phyloP scores from a whole-genome alignment of 495 filamentous ascomycete genomes.

The Opeltia flavorubescens region DNA sequence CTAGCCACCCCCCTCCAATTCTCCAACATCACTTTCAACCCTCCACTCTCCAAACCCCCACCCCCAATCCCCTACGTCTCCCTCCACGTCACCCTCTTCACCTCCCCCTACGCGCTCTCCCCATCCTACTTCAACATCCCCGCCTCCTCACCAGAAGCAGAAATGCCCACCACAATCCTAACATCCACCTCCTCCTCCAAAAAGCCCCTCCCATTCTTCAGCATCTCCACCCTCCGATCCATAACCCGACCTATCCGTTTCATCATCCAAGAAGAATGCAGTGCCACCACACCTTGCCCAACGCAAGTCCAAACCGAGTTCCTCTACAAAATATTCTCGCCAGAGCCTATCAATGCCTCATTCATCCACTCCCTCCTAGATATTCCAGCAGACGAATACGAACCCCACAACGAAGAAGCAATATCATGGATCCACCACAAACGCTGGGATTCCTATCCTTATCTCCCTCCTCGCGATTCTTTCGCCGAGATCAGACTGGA shows the following conservation, averaged over 20 bases:
- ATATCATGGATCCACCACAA: slow-evolving; percentile 71
- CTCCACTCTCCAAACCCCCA: slow-evolving; percentile 25
- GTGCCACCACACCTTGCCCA: slow-evolving; percentile 33
- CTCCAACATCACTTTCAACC: slow-evolving; percentile 46
- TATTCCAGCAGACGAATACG: slow-evolving; percentile 9
- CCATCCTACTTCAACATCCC: slow-evolving; percentile 55
- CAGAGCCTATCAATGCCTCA: slow-evolving; percentile 43
- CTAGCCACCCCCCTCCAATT: slow-evolving; percentile 68
- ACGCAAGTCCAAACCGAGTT: slow-evolving; percentile 43
- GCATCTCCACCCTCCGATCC: slow-evolving; percentile 62
- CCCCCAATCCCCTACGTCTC: slow-evolving; percentile 69
- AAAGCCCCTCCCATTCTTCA: slow-evolving; percentile 69
- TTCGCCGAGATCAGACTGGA: slow-evolving; percentile 66
- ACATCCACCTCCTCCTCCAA: slow-evolving; percentile 59
- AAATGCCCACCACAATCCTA: slow-evolving; percentile 54
- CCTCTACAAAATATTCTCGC: slow-evolving; percentile 94
- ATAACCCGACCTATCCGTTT: slow-evolving; percentile 39
- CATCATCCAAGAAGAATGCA: slow-evolving; percentile 42
- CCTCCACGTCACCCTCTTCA: slow-evolving; percentile 79
- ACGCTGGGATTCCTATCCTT: slow-evolving; percentile 74
- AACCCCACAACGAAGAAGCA: slow-evolving; percentile 26
- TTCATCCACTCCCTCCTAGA: slow-evolving; percentile 40
- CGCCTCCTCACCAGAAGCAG: slow-evolving; percentile 11
- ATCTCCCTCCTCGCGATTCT: slow-evolving; percentile 63
- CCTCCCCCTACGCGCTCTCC: slow-evolving; percentile 56